phyloP scores from a whole-genome alignment of 108 stramenopile genomes.

The Skeletonema tropicum region DNA sequence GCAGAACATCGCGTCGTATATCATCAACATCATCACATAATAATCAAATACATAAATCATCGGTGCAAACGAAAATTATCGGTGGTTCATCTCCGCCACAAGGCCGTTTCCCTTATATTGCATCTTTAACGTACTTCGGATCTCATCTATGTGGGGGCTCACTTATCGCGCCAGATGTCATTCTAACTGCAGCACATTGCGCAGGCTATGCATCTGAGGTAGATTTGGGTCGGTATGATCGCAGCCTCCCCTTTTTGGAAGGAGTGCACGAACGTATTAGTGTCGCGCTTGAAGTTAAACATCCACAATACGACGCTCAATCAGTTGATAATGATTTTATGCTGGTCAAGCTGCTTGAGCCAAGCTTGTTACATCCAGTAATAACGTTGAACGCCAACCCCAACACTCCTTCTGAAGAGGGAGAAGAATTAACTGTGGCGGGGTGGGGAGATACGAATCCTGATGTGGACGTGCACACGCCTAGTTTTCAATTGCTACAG shows the following conservation, averaged over 20 bases:
- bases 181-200: slow-evolving; percentile 25
- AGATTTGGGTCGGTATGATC: slow-evolving; percentile 54
- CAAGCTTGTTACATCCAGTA: slow-evolving; percentile 13
- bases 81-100: slow-evolving; percentile 1
- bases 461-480: slow-evolving; percentile 17
- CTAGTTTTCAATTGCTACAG: slow-evolving; percentile 20
- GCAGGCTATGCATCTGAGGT: slow-evolving; percentile 41
- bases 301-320: slow-evolving; percentile 50
- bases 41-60: neutral
- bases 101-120: slow-evolving; percentile 11
- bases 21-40: neutral
- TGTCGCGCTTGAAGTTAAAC: slow-evolving; percentile 41
- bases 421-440: slow-evolving; percentile 6
- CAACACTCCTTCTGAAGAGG: neutral
- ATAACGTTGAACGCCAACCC: slow-evolving; percentile 55
- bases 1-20: neutral
- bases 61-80: slow-evolving; percentile 1
- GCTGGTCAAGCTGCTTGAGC: slow-evolving; percentile 49
- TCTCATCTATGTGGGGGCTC: slow-evolving; percentile 19
- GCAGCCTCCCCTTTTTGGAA: slow-evolving; percentile 5
- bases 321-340: slow-evolving; percentile 56
- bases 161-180: slow-evolving; percentile 4
- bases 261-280: slow-evolving; percentile 44
- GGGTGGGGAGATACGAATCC: slow-evolving; percentile 66
- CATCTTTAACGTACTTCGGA: slow-evolving; percentile 8